A percentile compares a stretch with the other conserved stretches of the same genome.
phyloP scores from a whole-genome alignment of 257 asterid genomes.

The Coffea canephora region DNA sequence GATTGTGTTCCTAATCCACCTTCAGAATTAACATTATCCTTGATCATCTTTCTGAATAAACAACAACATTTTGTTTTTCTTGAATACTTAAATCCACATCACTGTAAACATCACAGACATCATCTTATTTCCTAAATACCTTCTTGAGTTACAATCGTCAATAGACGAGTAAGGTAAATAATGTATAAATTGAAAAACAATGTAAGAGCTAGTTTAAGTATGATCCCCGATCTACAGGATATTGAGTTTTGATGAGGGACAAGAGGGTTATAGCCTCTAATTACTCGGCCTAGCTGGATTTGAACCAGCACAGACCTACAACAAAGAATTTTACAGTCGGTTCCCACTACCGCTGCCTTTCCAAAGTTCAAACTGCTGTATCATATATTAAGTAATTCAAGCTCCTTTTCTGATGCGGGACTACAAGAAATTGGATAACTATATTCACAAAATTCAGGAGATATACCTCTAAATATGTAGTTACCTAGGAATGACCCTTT shows the following conservation, averaged over 20 bases:
- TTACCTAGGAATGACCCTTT: too few species aligned
- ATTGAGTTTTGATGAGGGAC: background rate
- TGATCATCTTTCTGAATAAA: background rate
- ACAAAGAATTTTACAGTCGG: background rate
- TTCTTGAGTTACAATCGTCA: background rate
- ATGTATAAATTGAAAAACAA: background rate
- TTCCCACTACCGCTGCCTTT: background rate
- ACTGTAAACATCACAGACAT: background rate
- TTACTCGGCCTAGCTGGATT: background rate
- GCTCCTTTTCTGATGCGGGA: background rate
- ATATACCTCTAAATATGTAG: background rate
- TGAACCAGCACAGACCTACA: background rate
- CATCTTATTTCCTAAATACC: background rate
- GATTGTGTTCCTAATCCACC: background rate
- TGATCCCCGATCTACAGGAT: background rate
- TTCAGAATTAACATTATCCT: background rate
- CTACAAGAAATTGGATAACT: background rate
- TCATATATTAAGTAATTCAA: background rate
- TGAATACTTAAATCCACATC: background rate
- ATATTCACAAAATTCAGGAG: background rate
- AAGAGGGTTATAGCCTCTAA: background rate
- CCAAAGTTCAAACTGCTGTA: background rate
- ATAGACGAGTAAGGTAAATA: background rate
- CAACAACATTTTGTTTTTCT: background rate
- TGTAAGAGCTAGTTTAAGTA: background rate